phyloP scores from a whole-genome alignment of 2,329 filamentous ascomycete species.

The Colletotrichum gigasporum region DNA sequence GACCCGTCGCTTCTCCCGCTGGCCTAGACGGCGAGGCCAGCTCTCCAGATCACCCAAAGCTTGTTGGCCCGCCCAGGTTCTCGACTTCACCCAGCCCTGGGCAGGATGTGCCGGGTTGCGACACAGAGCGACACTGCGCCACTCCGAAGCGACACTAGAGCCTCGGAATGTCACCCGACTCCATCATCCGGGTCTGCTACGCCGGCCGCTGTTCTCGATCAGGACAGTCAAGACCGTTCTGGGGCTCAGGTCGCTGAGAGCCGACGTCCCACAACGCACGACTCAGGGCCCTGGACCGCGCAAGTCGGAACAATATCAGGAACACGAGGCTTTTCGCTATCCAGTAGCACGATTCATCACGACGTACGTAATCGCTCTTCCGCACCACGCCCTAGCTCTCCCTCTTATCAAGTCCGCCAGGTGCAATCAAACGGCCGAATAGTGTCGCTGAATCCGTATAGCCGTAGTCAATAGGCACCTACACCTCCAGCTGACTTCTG shows the following conservation, averaged over 20 bases:
- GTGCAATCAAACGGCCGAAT: not conserved
- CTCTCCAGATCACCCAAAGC: slow-evolving; percentile 25
- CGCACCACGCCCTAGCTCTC: not conserved
- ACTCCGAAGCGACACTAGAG: slow-evolving; percentile 17
- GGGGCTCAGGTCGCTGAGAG: slow-evolving; percentile 18
- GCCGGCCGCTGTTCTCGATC: slow-evolving; percentile 19
- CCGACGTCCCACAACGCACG: slow-evolving; percentile 3
- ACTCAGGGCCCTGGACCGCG: slow-evolving; percentile 21
- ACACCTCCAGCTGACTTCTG: too few species aligned
- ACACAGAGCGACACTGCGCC: slow-evolving; percentile 22
- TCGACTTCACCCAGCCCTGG: not conserved
- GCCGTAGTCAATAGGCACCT: too few species aligned
- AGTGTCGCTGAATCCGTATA: too few species aligned
- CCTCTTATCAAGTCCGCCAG: not conserved
- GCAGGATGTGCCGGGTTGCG: slow-evolving; percentile 11
- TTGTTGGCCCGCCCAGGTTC: not conserved
- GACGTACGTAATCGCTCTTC: slow-evolving; percentile 17
- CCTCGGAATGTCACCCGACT: slow-evolving; percentile 21
- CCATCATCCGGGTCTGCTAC: slow-evolving; percentile 17
- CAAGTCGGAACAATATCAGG: not conserved
- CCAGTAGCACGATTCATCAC: not conserved
- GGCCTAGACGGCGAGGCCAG: slow-evolving; percentile 11
- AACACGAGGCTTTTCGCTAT: slow-evolving; percentile 15
- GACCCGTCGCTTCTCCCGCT: not conserved
- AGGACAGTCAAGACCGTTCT: slow-evolving; percentile 1